phyloP scores from a whole-genome alignment of 352 stramenopile species.

The Pythium dissotocum region DNA sequence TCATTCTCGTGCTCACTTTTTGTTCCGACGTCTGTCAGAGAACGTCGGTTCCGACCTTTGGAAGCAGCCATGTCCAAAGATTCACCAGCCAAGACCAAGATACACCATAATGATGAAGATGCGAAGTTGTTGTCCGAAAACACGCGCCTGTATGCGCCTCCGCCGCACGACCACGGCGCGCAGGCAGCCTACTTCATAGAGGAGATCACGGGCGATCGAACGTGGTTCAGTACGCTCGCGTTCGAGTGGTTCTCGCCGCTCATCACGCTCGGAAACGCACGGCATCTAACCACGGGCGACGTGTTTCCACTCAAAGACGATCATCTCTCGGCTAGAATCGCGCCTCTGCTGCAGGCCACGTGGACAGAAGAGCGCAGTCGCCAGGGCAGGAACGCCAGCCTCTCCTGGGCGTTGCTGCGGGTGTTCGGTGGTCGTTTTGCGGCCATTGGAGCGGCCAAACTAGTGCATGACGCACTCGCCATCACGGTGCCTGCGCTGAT shows the following conservation, averaged over 20 bases:
- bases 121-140: constrained; percentile 1
- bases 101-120: neutral
- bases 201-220: constrained; percentile 11
- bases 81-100: neutral
- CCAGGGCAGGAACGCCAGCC: constrained; percentile 32
- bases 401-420: constrained; percentile 48
- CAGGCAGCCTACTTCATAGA: constrained; percentile 10
- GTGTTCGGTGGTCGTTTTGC: constrained; percentile 60
- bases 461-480: constrained; percentile 68
- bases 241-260: constrained; percentile 27
- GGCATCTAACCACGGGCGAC: constrained; percentile 8
- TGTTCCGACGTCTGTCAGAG: constrained; percentile 10
- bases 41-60: neutral
- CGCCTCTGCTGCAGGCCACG: neutral
- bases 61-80: constrained; percentile 9
- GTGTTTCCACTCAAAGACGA: constrained; percentile 17
- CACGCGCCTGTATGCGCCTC: constrained; percentile 8
- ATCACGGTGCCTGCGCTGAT: constrained; percentile 61
- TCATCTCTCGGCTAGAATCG: neutral
- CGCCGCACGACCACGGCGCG: constrained; percentile 6
- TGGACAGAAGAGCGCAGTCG: constrained; percentile 2
- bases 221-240: constrained; percentile 13
- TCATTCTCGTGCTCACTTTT: neutral
- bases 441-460: constrained; percentile 52
- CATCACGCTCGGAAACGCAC: constrained; percentile 19